A percentile compares a stretch with the other conserved stretches of the same genome.
phyloP scores from a whole-genome alignment of 2,329 filamentous ascomycete species.

The Neophaeococcomyces aloes region DNA sequence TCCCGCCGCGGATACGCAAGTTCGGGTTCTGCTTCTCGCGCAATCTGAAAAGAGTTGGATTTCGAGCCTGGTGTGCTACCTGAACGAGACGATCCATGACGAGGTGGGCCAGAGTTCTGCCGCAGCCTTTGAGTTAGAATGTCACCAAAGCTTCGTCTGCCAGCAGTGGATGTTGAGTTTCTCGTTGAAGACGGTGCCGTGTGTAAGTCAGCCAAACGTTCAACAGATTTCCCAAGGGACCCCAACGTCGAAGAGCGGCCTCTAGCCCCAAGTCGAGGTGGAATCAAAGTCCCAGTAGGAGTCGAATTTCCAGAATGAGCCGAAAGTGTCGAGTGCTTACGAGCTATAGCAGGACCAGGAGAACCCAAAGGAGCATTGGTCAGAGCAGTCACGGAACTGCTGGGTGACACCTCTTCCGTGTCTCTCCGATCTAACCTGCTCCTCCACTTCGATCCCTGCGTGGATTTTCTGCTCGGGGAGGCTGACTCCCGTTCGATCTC shows the following conservation, averaged over 20 bases:
- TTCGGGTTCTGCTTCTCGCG: conserved; percentile 51
- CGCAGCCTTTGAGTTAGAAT: conserved; percentile 69
- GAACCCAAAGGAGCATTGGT: conserved; percentile 38
- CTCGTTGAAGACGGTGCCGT: conserved; percentile 45
- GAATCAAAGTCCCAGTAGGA: conserved; percentile 48
- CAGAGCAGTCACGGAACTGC: conserved; percentile 42
- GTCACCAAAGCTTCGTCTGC: conserved; percentile 86
- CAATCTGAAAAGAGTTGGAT: conserved; percentile 69
- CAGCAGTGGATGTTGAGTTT: conserved; percentile 72
- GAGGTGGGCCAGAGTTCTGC: conserved; percentile 63
- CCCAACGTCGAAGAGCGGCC: conserved; percentile 84
- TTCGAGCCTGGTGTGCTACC: conserved; percentile 66
- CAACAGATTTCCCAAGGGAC: conserved; percentile 63
- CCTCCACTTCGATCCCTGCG: conserved; percentile 17
- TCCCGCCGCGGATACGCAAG: conserved; percentile 64
- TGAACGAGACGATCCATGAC: conserved; percentile 51
- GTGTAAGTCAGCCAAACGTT: conserved; percentile 51
- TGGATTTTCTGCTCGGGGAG: conserved; percentile 20
- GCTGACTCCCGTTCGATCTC: conserved; percentile 24
- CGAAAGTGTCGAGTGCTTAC: conserved; percentile 53
- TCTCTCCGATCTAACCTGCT: conserved; percentile 11
- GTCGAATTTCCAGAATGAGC: conserved; percentile 55
- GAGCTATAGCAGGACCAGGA: conserved; percentile 37
- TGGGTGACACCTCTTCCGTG: conserved; percentile 38
- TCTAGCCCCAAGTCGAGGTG: conserved; percentile 50